Evolutionary conservation across 179 eudicot species (phyloP).

Genomic region (Amaranthus tricolor): DNA sequence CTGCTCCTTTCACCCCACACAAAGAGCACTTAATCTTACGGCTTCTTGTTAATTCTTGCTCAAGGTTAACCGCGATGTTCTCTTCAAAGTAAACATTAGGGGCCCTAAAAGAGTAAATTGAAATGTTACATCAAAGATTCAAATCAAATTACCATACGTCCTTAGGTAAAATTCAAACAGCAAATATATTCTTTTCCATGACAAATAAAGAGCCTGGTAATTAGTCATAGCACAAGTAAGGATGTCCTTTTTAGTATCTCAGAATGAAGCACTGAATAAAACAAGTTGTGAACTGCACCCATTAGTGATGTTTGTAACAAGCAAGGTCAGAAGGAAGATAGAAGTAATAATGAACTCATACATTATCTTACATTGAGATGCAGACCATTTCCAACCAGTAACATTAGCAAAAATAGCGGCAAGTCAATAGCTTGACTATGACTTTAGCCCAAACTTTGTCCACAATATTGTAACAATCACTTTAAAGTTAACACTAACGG

Average conservation of each 20-base stretch:
- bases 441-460: not conserved
- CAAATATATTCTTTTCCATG: not conserved
- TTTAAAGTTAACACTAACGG: not conserved
- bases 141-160: not conserved
- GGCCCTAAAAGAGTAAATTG: constrained; percentile 52
- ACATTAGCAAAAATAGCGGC: not conserved
- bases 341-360: not conserved
- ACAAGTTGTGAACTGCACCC: not conserved
- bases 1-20: constrained; percentile 85
- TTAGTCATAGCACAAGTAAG: not conserved
- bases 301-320: not conserved
- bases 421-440: not conserved
- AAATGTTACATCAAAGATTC: not conserved
- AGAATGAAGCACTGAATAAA: not conserved
- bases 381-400: not conserved
- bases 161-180: not conserved
- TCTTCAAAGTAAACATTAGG: constrained; percentile 91
- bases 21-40: constrained; percentile 78
- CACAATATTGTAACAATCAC: not conserved
- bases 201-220: not conserved
- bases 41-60: constrained; percentile 79
- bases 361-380: too few relatives aligned
- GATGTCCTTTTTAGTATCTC: not conserved
- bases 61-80: constrained; percentile 75
- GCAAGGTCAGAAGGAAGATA: not conserved